Conservation (phyloP, 768 basidiomycete species). For the Holtermanniella nyarrowii region DNA sequence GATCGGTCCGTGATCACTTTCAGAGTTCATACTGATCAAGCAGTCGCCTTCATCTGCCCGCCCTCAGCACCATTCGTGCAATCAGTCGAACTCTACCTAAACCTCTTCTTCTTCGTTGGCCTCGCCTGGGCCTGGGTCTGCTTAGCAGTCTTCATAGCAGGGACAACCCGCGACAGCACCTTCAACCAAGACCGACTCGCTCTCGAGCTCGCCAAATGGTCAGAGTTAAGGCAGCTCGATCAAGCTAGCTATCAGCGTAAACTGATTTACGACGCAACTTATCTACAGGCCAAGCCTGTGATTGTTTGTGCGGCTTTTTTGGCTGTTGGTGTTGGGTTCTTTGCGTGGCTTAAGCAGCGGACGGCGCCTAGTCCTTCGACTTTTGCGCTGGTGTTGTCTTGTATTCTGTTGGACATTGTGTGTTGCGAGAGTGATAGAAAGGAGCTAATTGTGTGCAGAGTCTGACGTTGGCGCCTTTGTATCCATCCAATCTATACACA, state of each 20-base stretch:
- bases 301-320: conserved; percentile 30
- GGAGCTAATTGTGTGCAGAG: conserved; percentile 13
- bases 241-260: conserved; percentile 2
- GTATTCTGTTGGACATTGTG: conserved; percentile 36
- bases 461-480: conserved; percentile 23
- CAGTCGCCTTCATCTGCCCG: conserved; percentile 34
- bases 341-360: conserved; percentile 32
- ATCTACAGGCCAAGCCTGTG: conserved; percentile 30
- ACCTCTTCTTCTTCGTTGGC: conserved; percentile 31
- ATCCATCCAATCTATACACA: conserved; percentile 20
- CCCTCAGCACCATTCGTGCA: conserved; percentile 31
- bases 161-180: conserved; percentile 12
- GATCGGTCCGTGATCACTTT: conserved; percentile 1
- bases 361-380: conserved; percentile 37
- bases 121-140: conserved; percentile 36
- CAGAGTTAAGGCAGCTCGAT: conserved; percentile 6
- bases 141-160: conserved; percentile 31
- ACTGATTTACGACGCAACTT: conserved; percentile 34
- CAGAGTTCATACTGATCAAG: neutral
- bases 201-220: conserved; percentile 16
- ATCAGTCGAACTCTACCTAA: conserved; percentile 27
- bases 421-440: neutral
- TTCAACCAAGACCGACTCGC: conserved; percentile 15
- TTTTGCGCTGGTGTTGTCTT: conserved; percentile 32
- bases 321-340: conserved; percentile 22